Evolutionary conservation across 352 stramenopile genomes (phyloP), one percentile per base, ranked within the genome.

Genomic region (Globisporangium middletonii): DNA sequence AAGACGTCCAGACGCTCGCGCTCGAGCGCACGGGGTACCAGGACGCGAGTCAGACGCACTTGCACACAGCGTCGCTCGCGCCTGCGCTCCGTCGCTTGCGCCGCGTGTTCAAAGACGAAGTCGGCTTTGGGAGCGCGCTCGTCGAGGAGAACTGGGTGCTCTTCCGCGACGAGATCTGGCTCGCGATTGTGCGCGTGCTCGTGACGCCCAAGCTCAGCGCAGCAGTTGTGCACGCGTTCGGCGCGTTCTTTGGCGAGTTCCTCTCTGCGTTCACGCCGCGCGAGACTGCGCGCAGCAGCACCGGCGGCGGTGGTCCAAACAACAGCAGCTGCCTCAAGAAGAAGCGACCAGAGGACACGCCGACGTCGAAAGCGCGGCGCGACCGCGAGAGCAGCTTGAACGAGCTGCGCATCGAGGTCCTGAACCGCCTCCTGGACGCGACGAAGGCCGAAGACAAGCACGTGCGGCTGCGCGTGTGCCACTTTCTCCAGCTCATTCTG

Each of bases 121-220:
- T 88, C 26, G 61, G 65, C 28, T 69, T 80, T 13, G 65, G 67
- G 6, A 62, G 59, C 4, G 57, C 64, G 9, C 62, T 83, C 12
- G 62, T 71, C 2, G 77, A 89, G 57, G 79, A 88, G 53, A 64
- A 71, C 18, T 87, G 81, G 60, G 52, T 56, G 41, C 62, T 88
- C 28, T 92, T 88, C 49, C 55, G 88, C 35, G 69, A 88, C 16
- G 82, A 87, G 60, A 55, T 82, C 30, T 88, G 81, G 76, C 53
- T 79, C 35, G 75, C 71, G 6, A 58, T 85, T 2, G 74, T 63
- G 15, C 69, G 79, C 52, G 73, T 87, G 47, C 53, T 89, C 42
- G 66, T 76, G 27, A 57, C 76, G 18, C 53, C 68, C 9, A 84
- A 81, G 43, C 54, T 73, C 19, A 68, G 68, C 49, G 72, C 74